These are phyloP conservation scores for Pestalotiopsis sp. DNA, from an alignment of 2,329 filamentous ascomycete species.

Conservation along the genomic window DNA sequence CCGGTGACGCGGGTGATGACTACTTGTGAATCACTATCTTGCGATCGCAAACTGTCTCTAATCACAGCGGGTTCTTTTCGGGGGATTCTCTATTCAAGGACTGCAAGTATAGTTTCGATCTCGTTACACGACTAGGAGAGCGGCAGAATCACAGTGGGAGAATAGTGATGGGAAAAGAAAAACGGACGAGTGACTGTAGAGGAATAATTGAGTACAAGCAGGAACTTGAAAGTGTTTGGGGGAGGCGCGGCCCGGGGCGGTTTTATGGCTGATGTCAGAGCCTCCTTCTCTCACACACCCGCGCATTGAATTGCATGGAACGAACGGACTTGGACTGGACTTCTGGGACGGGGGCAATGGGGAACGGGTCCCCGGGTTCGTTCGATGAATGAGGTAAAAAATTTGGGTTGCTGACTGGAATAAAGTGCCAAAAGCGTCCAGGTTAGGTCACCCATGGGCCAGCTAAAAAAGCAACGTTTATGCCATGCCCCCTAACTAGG, in stretches of 20 bases:
- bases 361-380: conserved; percentile 5
- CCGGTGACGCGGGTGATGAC: background rate
- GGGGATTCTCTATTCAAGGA: background rate
- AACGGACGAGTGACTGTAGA: background rate
- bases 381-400: conserved; percentile 11
- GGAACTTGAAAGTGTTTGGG: background rate
- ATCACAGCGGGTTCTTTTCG: background rate
- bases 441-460: background rate
- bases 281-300: background rate
- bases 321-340: too few relatives aligned
- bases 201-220: background rate
- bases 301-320: background rate
- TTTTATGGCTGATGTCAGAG: conserved; percentile 16
- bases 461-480: background rate
- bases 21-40: background rate
- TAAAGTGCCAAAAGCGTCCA: background rate
- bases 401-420: conserved; percentile 3
- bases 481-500: background rate
- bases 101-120: background rate
- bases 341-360: background rate
- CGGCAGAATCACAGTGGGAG: background rate
- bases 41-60: conserved; percentile 4
- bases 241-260: background rate
- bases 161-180: background rate
- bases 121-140: background rate